These are phyloP conservation scores for Antrodiella citrinella DNA, from an alignment of 768 basidiomycete genomes.

Conservation along the genomic window DNA sequence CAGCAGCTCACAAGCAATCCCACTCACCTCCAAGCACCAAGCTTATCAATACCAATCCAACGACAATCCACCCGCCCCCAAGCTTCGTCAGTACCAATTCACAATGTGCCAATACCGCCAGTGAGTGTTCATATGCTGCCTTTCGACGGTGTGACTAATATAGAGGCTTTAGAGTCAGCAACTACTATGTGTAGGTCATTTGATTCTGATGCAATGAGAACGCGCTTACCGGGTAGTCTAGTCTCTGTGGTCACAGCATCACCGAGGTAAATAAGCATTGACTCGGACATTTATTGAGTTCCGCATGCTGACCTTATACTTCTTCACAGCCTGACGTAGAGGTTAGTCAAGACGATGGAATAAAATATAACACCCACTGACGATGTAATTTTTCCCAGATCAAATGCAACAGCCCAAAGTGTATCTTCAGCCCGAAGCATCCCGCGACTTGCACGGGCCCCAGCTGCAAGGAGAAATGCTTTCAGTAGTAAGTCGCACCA, in stretches of 20 bases:
- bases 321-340: conserved; percentile 30
- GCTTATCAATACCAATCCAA: neutral
- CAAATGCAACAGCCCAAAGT: conserved; percentile 34
- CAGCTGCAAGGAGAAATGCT: conserved; percentile 35
- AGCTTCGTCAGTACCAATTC: neutral
- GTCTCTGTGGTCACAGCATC: conserved; percentile 18
- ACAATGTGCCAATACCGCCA: conserved; percentile 13
- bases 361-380: neutral
- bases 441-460: conserved; percentile 34
- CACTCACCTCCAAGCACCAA: too few species aligned
- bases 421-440: conserved; percentile 50
- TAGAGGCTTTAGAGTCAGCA: too few species aligned
- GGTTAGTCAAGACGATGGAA: conserved; percentile 16
- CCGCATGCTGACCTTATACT: conserved; percentile 1
- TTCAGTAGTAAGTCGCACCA: conserved; percentile 40
- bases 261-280: conserved; percentile 43
- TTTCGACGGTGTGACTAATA: too few species aligned
- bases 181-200: too few species aligned
- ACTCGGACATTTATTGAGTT: neutral
- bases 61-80: neutral
- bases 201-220: too few species aligned
- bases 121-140: conserved; percentile 7
- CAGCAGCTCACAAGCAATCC: too few species aligned
- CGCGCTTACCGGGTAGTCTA: too few species aligned
- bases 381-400: too few species aligned